Conservation (phyloP, 495 filamentous ascomycete genomes). For the Hypoxylon fragiforme region DNA sequence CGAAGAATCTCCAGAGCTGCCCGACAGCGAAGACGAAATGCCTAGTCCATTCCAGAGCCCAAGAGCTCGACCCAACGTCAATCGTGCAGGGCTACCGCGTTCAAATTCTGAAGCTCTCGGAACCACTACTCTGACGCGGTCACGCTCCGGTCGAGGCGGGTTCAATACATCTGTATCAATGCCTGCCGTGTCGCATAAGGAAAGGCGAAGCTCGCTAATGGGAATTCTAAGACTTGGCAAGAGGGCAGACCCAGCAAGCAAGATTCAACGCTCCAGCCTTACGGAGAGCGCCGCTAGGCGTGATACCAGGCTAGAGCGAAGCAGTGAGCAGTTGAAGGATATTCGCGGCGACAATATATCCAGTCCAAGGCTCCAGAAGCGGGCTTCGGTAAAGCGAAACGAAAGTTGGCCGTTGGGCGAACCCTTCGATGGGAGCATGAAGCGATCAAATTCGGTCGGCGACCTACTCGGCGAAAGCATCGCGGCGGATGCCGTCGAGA, state of each 20-base stretch:
- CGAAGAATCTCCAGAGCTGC: constrained; percentile 44
- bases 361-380: constrained; percentile 43
- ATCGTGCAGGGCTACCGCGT: neutral
- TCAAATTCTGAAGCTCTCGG: constrained; percentile 34
- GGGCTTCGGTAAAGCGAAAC: constrained; percentile 14
- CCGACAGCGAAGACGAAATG: constrained; percentile 34
- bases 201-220: constrained; percentile 47
- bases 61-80: neutral
- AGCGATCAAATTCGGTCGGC: constrained; percentile 35
- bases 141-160: constrained; percentile 43
- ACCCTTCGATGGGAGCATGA: constrained; percentile 10
- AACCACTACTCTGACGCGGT: constrained; percentile 32
- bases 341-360: constrained; percentile 28
- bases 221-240: constrained; percentile 53
- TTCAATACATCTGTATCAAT: constrained; percentile 31
- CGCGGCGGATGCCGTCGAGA: constrained; percentile 1
- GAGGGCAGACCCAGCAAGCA: constrained; percentile 36
- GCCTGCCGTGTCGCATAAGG: constrained; percentile 10
- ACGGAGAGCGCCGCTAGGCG: constrained; percentile 53
- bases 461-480: constrained; percentile 30
- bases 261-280: constrained; percentile 47
- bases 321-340: constrained; percentile 42
- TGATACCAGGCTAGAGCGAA: constrained; percentile 57
- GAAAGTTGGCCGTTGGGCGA: constrained; percentile 27
- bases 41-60: constrained; percentile 33